Base-by-base conservation (phyloP, 2,329 filamentous ascomycete species). In the Penicillium vulpinum region DNA sequence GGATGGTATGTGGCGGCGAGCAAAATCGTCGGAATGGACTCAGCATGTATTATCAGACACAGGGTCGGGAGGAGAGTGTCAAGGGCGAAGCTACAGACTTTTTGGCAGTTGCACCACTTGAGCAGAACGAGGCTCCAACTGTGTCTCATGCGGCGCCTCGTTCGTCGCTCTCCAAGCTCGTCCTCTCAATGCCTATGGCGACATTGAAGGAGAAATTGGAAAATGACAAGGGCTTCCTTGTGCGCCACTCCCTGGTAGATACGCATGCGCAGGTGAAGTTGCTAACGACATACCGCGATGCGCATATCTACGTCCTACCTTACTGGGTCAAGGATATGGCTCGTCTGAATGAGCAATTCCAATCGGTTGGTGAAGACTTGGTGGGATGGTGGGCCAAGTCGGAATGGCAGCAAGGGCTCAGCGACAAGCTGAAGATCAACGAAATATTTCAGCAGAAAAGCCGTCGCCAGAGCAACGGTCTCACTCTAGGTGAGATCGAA, bases 361-460 rank as follows among this genome's bases (percentile, higher is more conserved):
- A 96, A 67, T 95, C 88, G 54, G 87, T 99, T 46, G 90, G 89
- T 31, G 93, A 97, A 73, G 93, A 97, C 68, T 86, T 97, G 6
- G 80, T 97, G 16, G 92, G 92, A 7, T 96, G 91, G 89, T 96
- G 92, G 92, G 91, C 92, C 33, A 97, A 97, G 73, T 87, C 93
- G 0, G 87, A 87, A 53, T 99, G 94, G 94, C 92, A 97, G 73
- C 80, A 84, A 3, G 90, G 91, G 0, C 79, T 97, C 3, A 85
- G 84, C 0, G 85, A 89, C 50, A 97, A 96, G 74, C 81, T 97
- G 8, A 84, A 87, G 1, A 77, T 96, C 51, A 78, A 84, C 48
- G 81, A 88, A 43, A 83, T 93, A 4, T 80, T 94, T 48, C 80
- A 83, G 15, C 78, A 70, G 56, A 55, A 55, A 28, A 41, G 36